Evolutionary conservation across 768 basidiomycete genomes (phyloP).

Genomic region (Steccherinum ochraceum): DNA sequence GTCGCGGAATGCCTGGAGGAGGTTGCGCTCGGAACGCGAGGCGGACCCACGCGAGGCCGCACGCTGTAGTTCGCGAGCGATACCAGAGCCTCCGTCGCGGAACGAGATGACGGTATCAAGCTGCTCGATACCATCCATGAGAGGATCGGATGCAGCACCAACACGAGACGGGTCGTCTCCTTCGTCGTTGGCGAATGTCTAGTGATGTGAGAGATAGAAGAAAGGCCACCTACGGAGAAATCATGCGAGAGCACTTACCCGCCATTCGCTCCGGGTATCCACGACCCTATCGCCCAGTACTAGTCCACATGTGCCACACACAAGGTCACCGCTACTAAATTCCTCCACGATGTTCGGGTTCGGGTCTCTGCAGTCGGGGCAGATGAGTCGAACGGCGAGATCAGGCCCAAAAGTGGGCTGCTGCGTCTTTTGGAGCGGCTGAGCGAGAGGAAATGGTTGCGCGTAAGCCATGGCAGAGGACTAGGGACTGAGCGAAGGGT

Average conservation of each 20-base stretch:
- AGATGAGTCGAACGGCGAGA: constrained; percentile 83
- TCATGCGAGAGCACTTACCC: constrained; percentile 49
- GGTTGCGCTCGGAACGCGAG: constrained; percentile 77
- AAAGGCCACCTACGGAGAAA: constrained; percentile 8
- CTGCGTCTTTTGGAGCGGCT: constrained; percentile 42
- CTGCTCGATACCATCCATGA: constrained; percentile 92
- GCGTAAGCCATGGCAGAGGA: constrained; percentile 52
- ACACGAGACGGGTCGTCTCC: constrained; percentile 99
- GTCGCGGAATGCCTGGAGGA: constrained; percentile 84
- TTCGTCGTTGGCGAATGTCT: constrained; percentile 99
- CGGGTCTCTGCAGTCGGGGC: constrained; percentile 92
- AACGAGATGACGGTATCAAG: constrained; percentile 94
- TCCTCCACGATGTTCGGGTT: constrained; percentile 95
- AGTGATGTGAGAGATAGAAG: constrained; percentile 19
- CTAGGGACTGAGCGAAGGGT: constrained; percentile 14
- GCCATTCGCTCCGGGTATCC: constrained; percentile 98
- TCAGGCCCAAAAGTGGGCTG: constrained; percentile 72
- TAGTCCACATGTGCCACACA: constrained; percentile 88
- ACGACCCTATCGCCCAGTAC: constrained; percentile 95
- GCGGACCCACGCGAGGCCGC: constrained; percentile 78
- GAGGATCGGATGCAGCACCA: constrained; percentile 89
- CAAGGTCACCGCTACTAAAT: constrained; percentile 96
- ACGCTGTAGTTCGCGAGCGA: constrained; percentile 87
- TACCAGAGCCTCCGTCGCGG: constrained; percentile 89
- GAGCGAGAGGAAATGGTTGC: constrained; percentile 77